A percentile compares a stretch with the other conserved stretches of the same genome.
Conservation (phyloP, 805 yeast genomes). For the Metahyphopichia silvanorum region DNA sequence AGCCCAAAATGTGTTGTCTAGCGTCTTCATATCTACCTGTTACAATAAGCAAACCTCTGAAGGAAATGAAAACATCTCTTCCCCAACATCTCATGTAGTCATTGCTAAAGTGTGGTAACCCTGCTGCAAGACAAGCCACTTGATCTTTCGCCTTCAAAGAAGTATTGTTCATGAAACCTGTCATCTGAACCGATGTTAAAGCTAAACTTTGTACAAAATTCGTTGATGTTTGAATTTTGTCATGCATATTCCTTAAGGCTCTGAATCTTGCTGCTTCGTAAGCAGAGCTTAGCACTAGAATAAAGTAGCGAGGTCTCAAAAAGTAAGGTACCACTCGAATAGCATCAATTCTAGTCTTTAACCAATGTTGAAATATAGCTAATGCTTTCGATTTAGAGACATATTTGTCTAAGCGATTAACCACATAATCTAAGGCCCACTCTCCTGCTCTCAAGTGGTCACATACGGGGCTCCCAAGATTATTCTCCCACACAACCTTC, state of each 20-base stretch:
- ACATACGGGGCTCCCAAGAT: conserved; percentile 81
- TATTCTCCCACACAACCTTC: conserved; percentile 60
- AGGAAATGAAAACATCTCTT: conserved; percentile 86
- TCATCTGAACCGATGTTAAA: conserved; percentile 83
- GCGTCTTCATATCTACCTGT: conserved; percentile 82
- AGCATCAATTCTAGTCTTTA: conserved; percentile 58
- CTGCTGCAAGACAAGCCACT: conserved; percentile 87
- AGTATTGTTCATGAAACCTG: conserved; percentile 68
- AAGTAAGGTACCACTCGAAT: conserved; percentile 71
- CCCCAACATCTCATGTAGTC: conserved; percentile 99
- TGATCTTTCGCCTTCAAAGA: conserved; percentile 64
- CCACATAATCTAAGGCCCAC: conserved; percentile 86
- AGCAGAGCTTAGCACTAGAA: conserved; percentile 74
- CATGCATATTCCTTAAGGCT: conserved; percentile 56
- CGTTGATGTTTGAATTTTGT: conserved; percentile 56
- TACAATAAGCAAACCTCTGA: conserved; percentile 75
- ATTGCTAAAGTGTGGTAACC: conserved; percentile 88
- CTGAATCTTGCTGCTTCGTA: conserved; percentile 77
- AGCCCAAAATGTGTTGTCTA: conserved; percentile 73
- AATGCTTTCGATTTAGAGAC: conserved; percentile 45
- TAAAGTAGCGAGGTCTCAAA: conserved; percentile 83
- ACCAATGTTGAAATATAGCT: conserved; percentile 63
- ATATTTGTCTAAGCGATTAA: conserved; percentile 59
- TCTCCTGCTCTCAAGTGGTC: conserved; percentile 75
- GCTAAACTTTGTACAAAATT: conserved; percentile 77